Base-by-base conservation (phyloP, 2,329 filamentous ascomycete species). In the Geosmithia flava region DNA sequence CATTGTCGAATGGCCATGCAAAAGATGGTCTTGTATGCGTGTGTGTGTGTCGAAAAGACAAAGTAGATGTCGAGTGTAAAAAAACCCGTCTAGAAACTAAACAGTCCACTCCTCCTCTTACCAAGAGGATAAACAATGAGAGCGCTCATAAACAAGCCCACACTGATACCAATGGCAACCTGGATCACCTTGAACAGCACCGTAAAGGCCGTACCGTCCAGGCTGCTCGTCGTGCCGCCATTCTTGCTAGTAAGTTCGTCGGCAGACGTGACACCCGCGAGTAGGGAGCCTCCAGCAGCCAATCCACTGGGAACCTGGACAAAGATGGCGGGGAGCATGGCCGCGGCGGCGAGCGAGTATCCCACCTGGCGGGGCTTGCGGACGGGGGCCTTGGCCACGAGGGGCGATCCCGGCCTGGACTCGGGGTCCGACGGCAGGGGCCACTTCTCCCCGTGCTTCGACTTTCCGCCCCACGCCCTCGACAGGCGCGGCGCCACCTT, bases 321-420 rank as follows among this genome's bases (percentile, higher is more conserved):
- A 53, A 94, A 94, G 53, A 95, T 94, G 5, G 85, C 89, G 0
- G 89, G 89, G 10, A 95, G 68, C 72, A 95, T 87, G 1, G 86
- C 84, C 0, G 87, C 87, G 0, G 88, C 88, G 0, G 89, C 89
- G 2, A 95, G 76, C 1, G 85, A 85, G 60, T 90, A 88, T 13
- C 83, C 80, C 6, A 80, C 66, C 7, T 69, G 64, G 7, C 71
- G 62, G n/a, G 65, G 57, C 52, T 63, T 57, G 50, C 59, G 44
- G 46, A 53, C 54, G 17, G 56, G 50, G 41, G 55, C 57, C 45
- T 58, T 55, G 13, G 51, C 52, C 3, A 53, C 50, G 20, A 55
- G 30, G 0, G 56, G 53, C 1, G 37, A 47, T 3, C 44, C 53
- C 1, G 60, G 56, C 3, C 57, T 56, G 2, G 63, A 61, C 23